A percentile compares a stretch with the other conserved stretches of the same genome.
phyloP scores from a whole-genome alignment of 2,329 filamentous ascomycete species.

The Coleophoma cylindrospora region DNA sequence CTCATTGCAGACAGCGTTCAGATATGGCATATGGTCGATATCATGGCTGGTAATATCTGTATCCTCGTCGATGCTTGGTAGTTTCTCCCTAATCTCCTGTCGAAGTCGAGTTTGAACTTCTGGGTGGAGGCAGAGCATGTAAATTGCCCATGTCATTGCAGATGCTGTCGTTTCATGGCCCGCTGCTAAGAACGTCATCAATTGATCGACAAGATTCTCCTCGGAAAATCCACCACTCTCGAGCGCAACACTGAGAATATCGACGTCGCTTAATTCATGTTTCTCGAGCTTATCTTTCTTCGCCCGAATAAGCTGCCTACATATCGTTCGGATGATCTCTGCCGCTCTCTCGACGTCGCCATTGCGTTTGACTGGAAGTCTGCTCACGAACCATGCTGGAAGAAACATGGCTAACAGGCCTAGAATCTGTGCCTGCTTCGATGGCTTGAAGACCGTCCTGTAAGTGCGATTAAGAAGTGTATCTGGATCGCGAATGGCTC shows the following conservation, averaged over 20 bases:
- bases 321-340: constrained; percentile 57
- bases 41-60: constrained; percentile 45
- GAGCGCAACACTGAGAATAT: constrained; percentile 79
- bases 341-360: constrained; percentile 53
- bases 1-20: constrained; percentile 73
- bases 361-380: constrained; percentile 68
- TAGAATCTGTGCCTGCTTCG: constrained; percentile 46
- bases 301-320: constrained; percentile 61
- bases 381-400: constrained; percentile 53
- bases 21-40: constrained; percentile 72
- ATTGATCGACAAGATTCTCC: constrained; percentile 77
- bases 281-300: constrained; percentile 57
- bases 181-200: constrained; percentile 86
- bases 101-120: constrained; percentile 63
- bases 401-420: constrained; percentile 57
- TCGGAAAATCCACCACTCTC: constrained; percentile 71
- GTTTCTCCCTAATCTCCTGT: constrained; percentile 56
- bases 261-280: constrained; percentile 49
- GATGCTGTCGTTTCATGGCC: constrained; percentile 77
- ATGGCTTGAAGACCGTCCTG: constrained; percentile 47
- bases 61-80: constrained; percentile 43
- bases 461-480: constrained; percentile 57
- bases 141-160: constrained; percentile 70
- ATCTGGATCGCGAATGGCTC: constrained; percentile 54
- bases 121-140: constrained; percentile 62